Evolutionary conservation across 1,139 yeast genomes (phyloP).

Genomic region (Kurtzmaniella natalensis): DNA sequence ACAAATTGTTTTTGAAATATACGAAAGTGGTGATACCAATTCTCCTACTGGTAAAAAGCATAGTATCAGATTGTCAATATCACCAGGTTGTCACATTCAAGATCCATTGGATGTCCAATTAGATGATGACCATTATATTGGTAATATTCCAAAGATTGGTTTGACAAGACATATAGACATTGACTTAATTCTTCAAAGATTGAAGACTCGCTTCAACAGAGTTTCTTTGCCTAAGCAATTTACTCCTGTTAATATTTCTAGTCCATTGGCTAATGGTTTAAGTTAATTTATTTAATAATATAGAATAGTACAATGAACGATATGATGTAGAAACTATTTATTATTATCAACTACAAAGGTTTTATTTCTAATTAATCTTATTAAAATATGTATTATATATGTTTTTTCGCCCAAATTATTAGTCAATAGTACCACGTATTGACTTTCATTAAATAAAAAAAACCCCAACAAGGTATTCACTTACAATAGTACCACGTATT

Average conservation of each 20-base stretch:
- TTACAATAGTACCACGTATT: slow-evolving; percentile 1
- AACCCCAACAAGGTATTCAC: background rate
- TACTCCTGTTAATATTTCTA: slow-evolving; percentile 82
- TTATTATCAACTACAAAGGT: too few species aligned
- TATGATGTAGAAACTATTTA: too few species aligned
- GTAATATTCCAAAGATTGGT: slow-evolving; percentile 87
- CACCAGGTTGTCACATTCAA: slow-evolving; percentile 98
- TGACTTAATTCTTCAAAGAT: slow-evolving; percentile 80
- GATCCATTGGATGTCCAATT: slow-evolving; percentile 95
- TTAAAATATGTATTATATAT: background rate
- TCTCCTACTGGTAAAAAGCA: slow-evolving; percentile 68
- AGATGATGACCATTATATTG: slow-evolving; percentile 94
- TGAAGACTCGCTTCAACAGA: slow-evolving; percentile 77
- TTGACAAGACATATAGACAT: slow-evolving; percentile 91
- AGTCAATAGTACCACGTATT: slow-evolving; percentile 8
- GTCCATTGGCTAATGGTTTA: slow-evolving; percentile 46
- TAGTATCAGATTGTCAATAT: slow-evolving; percentile 79
- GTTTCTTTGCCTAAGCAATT: slow-evolving; percentile 89
- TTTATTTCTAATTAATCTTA: too few species aligned
- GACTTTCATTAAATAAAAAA: background rate
- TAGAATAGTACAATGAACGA: too few species aligned
- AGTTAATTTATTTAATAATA: background rate
- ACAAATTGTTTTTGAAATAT: slow-evolving; percentile 89
- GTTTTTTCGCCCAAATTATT: slow-evolving; percentile 1
- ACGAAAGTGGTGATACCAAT: slow-evolving; percentile 69